Base-by-base conservation (phyloP, 2,329 filamentous ascomycete genomes). In the Trichoderma polysporum region DNA sequence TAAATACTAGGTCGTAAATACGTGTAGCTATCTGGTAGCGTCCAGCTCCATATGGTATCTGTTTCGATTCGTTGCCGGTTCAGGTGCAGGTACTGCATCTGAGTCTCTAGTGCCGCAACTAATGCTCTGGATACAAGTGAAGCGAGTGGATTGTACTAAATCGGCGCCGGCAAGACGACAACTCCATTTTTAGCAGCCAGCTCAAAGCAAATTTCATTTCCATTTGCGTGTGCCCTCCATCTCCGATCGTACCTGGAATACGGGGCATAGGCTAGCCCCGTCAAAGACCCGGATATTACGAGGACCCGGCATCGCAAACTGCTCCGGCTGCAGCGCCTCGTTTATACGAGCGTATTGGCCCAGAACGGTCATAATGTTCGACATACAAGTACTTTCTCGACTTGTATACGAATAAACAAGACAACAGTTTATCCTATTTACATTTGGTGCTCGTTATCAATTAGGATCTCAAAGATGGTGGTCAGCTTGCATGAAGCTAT, bases 241-340 rank as follows among this genome's bases (percentile, higher is more conserved):
- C 58, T 52, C 58, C 58, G 58, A 61, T 61, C 58, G 58, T 52
- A 39, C 58, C 58, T 61, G 47, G 58, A 52, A 52, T 52, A 61
- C 47, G 58, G 58, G 35, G 58, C 29, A 13, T 17, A 25, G 41
- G 47, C 47, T 22, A 50, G 47, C 35, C 49, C 33, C 33, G 58
- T 37, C 33, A n/a, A 61, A 8, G 22, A 53, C 47, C 59, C 49
- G 49, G 59, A 53, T 63, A 53, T 63, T 63, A 53, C 59, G 49
- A 53, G 33, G 59, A 47, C 59, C 59, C 49, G 29, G 33, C 47
- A 31, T n/a, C 25, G 35, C 33, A 41, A 41, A 29, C 47, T 13
- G 19, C 41, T n/a, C 6, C 5, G 17, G 17, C 19, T 22, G 35
- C 53, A 56, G 31, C 33, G n/a, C 27, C 25, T 47, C 56, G 37